Evolutionary conservation across 345 rosid species (phyloP).

Genomic region (Physaria fendleri): DNA sequence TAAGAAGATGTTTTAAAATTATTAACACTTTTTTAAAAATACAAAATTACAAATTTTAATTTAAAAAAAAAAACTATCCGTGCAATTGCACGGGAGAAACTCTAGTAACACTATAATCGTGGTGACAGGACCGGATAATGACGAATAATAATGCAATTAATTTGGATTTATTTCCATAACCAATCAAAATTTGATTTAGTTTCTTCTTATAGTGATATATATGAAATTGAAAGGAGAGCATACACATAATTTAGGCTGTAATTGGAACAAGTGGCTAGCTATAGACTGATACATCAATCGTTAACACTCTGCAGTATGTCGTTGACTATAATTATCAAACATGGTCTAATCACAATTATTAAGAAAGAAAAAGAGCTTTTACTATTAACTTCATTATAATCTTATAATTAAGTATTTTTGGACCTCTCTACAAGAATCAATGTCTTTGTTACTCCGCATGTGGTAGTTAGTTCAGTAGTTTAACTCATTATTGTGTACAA

Average conservation of each 20-base stretch:
- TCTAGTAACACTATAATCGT: too few species aligned
- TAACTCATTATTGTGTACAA: background rate
- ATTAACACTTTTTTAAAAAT: too few species aligned
- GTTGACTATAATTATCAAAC: slow-evolving; percentile 1
- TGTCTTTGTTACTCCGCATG: background rate
- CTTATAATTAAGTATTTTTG: background rate
- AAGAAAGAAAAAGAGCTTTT: background rate
- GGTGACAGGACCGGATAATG: too few species aligned
- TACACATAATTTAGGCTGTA: background rate
- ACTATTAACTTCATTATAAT: background rate
- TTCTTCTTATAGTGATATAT: background rate
- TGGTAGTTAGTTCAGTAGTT: background rate
- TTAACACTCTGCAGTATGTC: background rate
- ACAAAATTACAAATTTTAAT: too few species aligned
- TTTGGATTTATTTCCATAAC: background rate
- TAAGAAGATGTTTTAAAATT: too few species aligned
- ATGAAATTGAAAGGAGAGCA: background rate
- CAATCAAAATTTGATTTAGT: background rate
- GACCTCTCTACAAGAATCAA: background rate
- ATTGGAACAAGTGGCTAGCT: slow-evolving; percentile 2
- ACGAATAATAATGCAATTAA: background rate
- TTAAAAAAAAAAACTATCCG: too few species aligned
- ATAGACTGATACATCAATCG: background rate
- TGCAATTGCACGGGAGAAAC: too few species aligned
- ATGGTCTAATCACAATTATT: slow-evolving; percentile 8